phyloP scores from a whole-genome alignment of 2,329 filamentous ascomycete genomes.

The Fusarium napiforme region DNA sequence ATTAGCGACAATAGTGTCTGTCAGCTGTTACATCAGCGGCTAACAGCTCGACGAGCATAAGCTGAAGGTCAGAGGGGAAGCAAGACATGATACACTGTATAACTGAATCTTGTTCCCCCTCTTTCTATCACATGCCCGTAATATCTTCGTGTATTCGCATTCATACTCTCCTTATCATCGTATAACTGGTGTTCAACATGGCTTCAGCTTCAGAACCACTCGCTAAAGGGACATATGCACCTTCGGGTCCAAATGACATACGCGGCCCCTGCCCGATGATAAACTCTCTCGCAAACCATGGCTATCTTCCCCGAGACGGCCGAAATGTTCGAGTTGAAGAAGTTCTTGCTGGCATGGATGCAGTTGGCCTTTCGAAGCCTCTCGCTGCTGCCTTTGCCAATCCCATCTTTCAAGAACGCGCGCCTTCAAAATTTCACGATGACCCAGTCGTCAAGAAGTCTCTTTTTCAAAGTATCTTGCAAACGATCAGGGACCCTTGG shows the following conservation, averaged over 20 bases:
- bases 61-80: neutral
- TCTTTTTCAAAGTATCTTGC: slow-evolving; percentile 14
- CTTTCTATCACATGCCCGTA: neutral
- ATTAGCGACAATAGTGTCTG: slow-evolving; percentile 13
- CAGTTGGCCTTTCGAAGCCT: slow-evolving; percentile 33
- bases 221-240: slow-evolving; percentile 32
- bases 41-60: neutral
- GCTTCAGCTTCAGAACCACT: slow-evolving; percentile 14
- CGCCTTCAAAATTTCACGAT: slow-evolving; percentile 9
- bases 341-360: slow-evolving; percentile 27
- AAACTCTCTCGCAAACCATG: slow-evolving; percentile 42
- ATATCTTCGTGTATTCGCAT: neutral
- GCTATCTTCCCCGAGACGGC: slow-evolving; percentile 40
- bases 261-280: slow-evolving; percentile 41
- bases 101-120: neutral
- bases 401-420: slow-evolving; percentile 38
- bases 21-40: neutral
- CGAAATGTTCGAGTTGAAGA: slow-evolving; percentile 32
- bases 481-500: slow-evolving; percentile 32
- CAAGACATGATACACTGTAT: neutral
- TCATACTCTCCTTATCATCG: neutral
- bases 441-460: slow-evolving; percentile 1
- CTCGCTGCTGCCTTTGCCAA: slow-evolving; percentile 37
- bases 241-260: slow-evolving; percentile 30
- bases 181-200: slow-evolving; percentile 5